Conservation (phyloP, 169 alveolate genomes). For the Plasmodium gaboni region DNA sequence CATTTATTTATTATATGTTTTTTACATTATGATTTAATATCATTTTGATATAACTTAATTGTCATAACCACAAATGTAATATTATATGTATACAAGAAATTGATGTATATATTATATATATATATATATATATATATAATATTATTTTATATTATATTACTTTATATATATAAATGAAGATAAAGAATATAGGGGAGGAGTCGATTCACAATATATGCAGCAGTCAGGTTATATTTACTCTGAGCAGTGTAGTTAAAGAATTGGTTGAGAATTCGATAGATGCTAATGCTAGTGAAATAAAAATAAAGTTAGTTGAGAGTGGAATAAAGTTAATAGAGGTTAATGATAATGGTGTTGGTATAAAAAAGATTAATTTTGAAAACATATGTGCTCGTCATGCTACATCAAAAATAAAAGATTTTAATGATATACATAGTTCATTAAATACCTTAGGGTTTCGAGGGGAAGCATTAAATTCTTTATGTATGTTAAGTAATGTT, state of each 20-base stretch:
- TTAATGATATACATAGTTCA: conserved; percentile 91
- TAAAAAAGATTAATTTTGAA: conserved; percentile 88
- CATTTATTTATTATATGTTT: too few species aligned
- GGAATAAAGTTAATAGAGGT: conserved; percentile 94
- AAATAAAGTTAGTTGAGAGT: conserved; percentile 88
- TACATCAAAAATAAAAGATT: conserved; percentile 94
- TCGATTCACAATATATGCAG: conserved; percentile 65
- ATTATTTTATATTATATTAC: too few species aligned
- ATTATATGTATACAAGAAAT: too few species aligned
- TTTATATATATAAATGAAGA: conserved; percentile 19
- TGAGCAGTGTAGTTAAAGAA: conserved; percentile 91
- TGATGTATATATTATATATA: too few species aligned
- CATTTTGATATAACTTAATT: too few species aligned
- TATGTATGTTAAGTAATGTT: conserved; percentile 82
- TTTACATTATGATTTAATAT: too few species aligned
- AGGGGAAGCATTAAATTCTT: conserved; percentile 88
- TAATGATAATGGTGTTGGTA: conserved; percentile 95
- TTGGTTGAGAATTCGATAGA: conserved; percentile 95
- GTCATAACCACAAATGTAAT: too few species aligned
- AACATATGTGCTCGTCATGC: conserved; percentile 87
- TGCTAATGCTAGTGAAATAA: conserved; percentile 93
- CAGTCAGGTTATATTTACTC: conserved; percentile 63
- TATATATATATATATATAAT: too few species aligned
- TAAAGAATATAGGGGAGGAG: conserved; percentile 49
- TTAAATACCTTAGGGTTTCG: conserved; percentile 96